Evolutionary conservation across 2,329 filamentous ascomycete genomes (phyloP).

Genomic region (Leptographium lundbergii): DNA sequence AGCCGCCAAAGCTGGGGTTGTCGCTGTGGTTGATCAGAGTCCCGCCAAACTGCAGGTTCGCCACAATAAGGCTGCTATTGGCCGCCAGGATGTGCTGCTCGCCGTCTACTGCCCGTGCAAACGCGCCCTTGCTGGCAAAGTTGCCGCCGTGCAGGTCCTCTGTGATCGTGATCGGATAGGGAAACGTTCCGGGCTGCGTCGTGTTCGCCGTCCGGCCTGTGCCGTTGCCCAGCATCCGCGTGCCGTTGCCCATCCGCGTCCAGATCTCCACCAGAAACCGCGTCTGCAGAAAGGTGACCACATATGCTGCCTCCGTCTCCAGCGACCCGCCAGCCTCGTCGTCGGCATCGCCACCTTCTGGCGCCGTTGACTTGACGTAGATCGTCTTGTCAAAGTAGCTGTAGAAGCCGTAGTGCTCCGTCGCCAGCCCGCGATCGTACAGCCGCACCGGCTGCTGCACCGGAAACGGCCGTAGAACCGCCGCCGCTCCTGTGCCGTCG

Average conservation of each 20-base stretch:
- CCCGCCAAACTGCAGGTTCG: slow-evolving; percentile 38
- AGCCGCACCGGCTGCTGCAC: slow-evolving; percentile 69
- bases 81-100: slow-evolving; percentile 30
- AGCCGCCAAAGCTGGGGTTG: slow-evolving; percentile 40
- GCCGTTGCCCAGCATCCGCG: slow-evolving; percentile 23
- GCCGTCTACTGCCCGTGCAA: slow-evolving; percentile 33
- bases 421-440: slow-evolving; percentile 66
- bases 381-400: slow-evolving; percentile 81
- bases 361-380: slow-evolving; percentile 52
- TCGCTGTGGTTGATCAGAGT: slow-evolving; percentile 36
- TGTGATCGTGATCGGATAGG: slow-evolving; percentile 49
- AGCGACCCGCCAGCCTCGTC: slow-evolving; percentile 38
- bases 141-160: slow-evolving; percentile 52
- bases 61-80: slow-evolving; percentile 31
- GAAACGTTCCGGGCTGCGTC: slow-evolving; percentile 44
- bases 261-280: slow-evolving; percentile 54
- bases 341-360: slow-evolving; percentile 25
- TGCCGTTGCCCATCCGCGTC: slow-evolving; percentile 37
- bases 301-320: slow-evolving; percentile 37
- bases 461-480: slow-evolving; percentile 58
- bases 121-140: slow-evolving; percentile 37
- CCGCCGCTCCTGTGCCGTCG: slow-evolving; percentile 61
- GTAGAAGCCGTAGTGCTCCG: slow-evolving; percentile 91
- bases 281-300: slow-evolving; percentile 48
- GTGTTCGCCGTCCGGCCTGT: slow-evolving; percentile 17